Percentiles rank a stretch among this genome's conserved stretches.
Conservation (phyloP, 352 stramenopile species). For the Globisporangium splendens region DNA sequence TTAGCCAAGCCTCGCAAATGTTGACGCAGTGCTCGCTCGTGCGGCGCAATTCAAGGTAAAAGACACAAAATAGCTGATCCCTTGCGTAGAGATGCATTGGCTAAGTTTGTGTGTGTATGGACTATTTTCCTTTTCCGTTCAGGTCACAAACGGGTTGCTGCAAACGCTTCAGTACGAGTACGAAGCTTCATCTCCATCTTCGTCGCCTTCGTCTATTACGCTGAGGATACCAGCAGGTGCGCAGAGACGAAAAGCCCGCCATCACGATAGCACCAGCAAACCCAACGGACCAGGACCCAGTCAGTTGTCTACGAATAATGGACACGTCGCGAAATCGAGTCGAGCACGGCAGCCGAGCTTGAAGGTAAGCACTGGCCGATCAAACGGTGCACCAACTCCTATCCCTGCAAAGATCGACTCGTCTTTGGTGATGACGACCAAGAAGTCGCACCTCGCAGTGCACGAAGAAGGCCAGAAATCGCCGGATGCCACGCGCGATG, state of each 20-base stretch:
- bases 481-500: constrained; percentile 13
- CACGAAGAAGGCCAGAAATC: constrained; percentile 7
- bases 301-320: too few relatives aligned
- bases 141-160: constrained; percentile 32
- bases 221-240: too few relatives aligned
- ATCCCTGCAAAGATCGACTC: too few relatives aligned
- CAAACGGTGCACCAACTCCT: too few relatives aligned
- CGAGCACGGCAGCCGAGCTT: too few relatives aligned
- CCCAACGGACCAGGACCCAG: neutral
- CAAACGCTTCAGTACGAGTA: constrained; percentile 28
- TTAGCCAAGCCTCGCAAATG: constrained; percentile 29
- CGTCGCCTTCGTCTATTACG: constrained; percentile 3
- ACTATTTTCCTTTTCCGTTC: neutral
- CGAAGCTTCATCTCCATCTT: constrained; percentile 13
- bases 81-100: neutral
- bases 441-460: constrained; percentile 5
- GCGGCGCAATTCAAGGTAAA: constrained; percentile 31
- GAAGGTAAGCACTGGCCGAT: too few relatives aligned
- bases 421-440: constrained; percentile 3
- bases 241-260: neutral
- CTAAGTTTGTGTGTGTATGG: neutral
- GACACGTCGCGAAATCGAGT: too few relatives aligned
- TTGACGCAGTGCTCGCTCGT: constrained; percentile 19
- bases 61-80: too few relatives aligned
- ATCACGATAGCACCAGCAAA: neutral